A percentile compares a stretch with the other conserved stretches of the same genome.
Conservation (phyloP, 106 monocot genomes). For the Apostasia ramifera region DNA sequence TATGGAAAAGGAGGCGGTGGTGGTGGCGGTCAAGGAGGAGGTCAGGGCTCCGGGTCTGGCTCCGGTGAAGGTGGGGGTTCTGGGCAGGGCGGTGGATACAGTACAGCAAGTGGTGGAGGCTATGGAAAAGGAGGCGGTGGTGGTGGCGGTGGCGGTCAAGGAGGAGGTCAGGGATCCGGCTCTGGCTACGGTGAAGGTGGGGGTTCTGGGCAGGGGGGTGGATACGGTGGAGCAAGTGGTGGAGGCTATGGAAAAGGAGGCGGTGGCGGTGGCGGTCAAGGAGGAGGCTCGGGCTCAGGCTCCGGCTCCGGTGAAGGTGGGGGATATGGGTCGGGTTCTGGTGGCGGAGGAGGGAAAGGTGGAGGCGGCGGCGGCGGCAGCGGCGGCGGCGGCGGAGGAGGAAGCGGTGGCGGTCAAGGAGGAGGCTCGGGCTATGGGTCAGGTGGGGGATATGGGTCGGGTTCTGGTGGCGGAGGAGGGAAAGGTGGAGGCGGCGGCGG, state of each 20-base stretch:
- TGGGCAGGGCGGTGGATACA: neutral
- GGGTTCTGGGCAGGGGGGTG: neutral
- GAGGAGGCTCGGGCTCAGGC: neutral
- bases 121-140: conserved; percentile 7
- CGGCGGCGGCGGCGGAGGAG: neutral
- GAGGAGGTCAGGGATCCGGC: neutral
- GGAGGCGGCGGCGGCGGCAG: neutral
- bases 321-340: conserved; percentile 4
- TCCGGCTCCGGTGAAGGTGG: neutral
- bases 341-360: neutral
- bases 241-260: conserved; percentile 7
- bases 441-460: neutral
- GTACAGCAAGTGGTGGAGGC: neutral
- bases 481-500: too few relatives aligned
- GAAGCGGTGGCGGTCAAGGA: neutral
- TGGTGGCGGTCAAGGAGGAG: neutral
- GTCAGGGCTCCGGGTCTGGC: neutral
- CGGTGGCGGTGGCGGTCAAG: neutral
- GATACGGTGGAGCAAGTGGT: neutral
- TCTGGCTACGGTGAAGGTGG: neutral
- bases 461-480: too few relatives aligned
- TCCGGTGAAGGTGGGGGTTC: neutral
- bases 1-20: neutral
- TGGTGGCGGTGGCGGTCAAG: conserved; percentile 2
- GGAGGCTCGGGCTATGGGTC: neutral